Evolutionary conservation across 2,329 filamentous ascomycete genomes (phyloP), one percentile per base, ranked within the genome.

Genomic region (Esteya vermicola): DNA sequence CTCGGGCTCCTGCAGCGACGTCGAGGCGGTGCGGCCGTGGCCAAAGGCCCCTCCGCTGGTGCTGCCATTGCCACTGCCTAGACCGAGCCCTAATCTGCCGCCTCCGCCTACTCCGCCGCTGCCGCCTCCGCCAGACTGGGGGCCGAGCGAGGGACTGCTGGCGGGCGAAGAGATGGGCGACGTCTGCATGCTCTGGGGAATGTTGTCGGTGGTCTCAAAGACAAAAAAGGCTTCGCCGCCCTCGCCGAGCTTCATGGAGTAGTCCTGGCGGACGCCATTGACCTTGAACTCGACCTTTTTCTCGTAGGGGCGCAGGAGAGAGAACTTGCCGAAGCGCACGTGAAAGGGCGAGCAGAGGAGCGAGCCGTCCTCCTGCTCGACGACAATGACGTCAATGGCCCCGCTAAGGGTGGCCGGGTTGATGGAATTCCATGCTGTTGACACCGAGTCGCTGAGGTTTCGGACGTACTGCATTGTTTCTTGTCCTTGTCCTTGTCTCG

Each of bases 261-360:
- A 95, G 50, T 91, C 72, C 58, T 94, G 86, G 61, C 91, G 93
- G 45, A 73, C 64, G 53, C 84, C 82, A 68, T 98, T 98, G 70
- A 98, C 88, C 51, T 74, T 75, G 64, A 98, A 98, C 62, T 96
- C 88, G 54, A 98, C 91, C 73, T 96, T 98, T 65, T 98, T 98
- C 62, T 98, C 91, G 44, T 80, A 95, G 0, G 91, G 91, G 19
- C 91, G 82, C 53, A 98, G 65, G 30, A 98, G 71, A 44, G 89
- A 94, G 66, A 96, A 96, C 64, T 98, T 98, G 60, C 91, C 91
- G 60, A 98, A 98, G 52, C 91, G 86, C 49, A 98, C 91, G 60
- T 98, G 91, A 61, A 98, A 98, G 37, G 91, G 91, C 22, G 89
- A 96, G 63, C 91, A 98, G 48, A 81, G 78, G 43, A 96, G 71